phyloP scores from a whole-genome alignment of 345 rosid genomes.

The Hibiscus mutabilis region DNA sequence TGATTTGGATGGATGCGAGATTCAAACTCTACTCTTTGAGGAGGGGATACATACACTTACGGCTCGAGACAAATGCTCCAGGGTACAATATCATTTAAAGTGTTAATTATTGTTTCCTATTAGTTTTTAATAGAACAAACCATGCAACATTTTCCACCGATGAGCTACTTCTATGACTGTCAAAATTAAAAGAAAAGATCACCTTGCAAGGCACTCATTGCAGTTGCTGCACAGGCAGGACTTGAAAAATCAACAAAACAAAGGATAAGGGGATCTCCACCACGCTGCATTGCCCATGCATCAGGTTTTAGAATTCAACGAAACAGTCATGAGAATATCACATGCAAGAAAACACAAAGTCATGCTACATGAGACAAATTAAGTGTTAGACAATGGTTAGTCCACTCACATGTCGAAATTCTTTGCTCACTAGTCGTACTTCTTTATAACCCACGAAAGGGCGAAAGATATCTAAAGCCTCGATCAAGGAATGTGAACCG shows the following conservation, averaged over 20 bases:
- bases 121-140: not conserved
- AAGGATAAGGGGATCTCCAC: constrained; percentile 75
- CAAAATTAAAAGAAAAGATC: not conserved
- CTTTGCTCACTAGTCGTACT: constrained; percentile 75
- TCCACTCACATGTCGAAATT: constrained; percentile 56
- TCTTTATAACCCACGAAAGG: constrained; percentile 82
- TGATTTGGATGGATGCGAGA: not conserved
- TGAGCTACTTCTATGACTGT: not conserved
- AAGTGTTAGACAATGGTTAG: not conserved
- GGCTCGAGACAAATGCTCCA: not conserved
- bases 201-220: constrained; percentile 92
- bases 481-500: constrained; percentile 29
- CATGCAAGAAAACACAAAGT: not conserved
- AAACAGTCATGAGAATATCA: not conserved
- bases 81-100: not conserved
- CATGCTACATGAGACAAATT: not conserved
- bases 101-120: not conserved
- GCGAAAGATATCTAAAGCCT: constrained; percentile 65
- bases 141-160: not conserved
- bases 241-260: constrained; percentile 81
- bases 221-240: constrained; percentile 94
- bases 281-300: constrained; percentile 46
- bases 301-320: constrained; percentile 5
- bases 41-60: not conserved
- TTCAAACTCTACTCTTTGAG: not conserved